Base-by-base conservation (phyloP, 2,329 filamentous ascomycete genomes). In the Fusarium dimerum region DNA sequence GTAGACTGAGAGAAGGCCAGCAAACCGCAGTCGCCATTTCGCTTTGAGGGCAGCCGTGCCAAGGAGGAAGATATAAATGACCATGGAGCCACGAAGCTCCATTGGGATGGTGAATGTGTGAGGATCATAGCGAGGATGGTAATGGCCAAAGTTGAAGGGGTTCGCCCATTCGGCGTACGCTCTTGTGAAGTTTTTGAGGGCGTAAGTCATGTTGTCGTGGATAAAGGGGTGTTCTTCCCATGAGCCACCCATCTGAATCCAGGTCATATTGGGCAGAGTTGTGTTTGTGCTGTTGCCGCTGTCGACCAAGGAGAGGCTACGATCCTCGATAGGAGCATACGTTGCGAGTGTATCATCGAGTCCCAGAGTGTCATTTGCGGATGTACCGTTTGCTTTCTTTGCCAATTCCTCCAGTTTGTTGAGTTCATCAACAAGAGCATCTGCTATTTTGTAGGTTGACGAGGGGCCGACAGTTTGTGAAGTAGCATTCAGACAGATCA, bases 51-150 rank as follows among this genome's bases (percentile, higher is more conserved):
- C 67, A 3, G 72, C 69, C 1, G 73, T 75, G 0, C 66, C 73
- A 0, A 75, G 63, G 3, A 75, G 64, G 57, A 74, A 73, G 12
- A 74, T 53, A 63, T 75, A 75, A 34, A 75, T 50, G 30, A 73
- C 54, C 67, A 75, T 73, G 2, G 71, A 74, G 2, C 73, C 72
- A 3, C 73, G 70, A 5, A 75, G 62, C 44, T 75, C 73, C 67
- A 74, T 73, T 2, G 73, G 73, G 17, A 75, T 74, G 5, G 73
- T 75, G 43, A 71, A 75, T 0, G 71, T 73, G 47, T 75, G 73
- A 7, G 73, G 72, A 48, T 75, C 72, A 51, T 74, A 74, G 6
- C 72, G 71, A 11, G 71, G 62, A 44, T 74, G 70, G 40, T 73
- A 71, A 30, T 72, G 68, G 6, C 67, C 66, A 44, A 71, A 73